Evolutionary conservation across 805 yeast species (phyloP).

Genomic region (Yamadazyma sp.): DNA sequence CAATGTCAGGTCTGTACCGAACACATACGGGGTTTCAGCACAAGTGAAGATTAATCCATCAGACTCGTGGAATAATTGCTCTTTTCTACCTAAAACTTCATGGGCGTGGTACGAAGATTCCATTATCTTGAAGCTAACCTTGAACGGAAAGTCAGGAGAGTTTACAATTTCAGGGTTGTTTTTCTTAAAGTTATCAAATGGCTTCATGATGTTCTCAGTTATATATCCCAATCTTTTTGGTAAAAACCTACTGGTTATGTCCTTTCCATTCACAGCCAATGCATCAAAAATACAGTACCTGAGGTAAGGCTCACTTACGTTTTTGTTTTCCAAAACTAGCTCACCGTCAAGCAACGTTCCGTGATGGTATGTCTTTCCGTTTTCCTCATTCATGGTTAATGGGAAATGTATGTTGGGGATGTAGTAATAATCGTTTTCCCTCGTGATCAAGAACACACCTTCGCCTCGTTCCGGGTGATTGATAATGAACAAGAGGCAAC

Average conservation of each 20-base stretch:
- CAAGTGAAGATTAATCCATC: slow-evolving; percentile 96
- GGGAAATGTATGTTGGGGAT: slow-evolving; percentile 89
- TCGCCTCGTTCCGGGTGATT: slow-evolving; percentile 75
- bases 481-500: slow-evolving; percentile 74
- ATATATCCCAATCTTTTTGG: slow-evolving; percentile 86
- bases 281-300: slow-evolving; percentile 91
- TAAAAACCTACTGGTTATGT: slow-evolving; percentile 66
- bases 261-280: slow-evolving; percentile 74
- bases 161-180: slow-evolving; percentile 71
- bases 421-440: slow-evolving; percentile 83
- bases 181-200: slow-evolving; percentile 70
- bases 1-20: slow-evolving; percentile 84
- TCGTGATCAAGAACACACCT: slow-evolving; percentile 82
- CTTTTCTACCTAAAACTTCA: slow-evolving; percentile 70
- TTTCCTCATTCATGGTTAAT: slow-evolving; percentile 37
- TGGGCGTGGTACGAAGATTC: slow-evolving; percentile 74
- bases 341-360: slow-evolving; percentile 96
- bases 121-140: slow-evolving; percentile 85
- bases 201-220: slow-evolving; percentile 75
- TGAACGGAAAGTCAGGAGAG: slow-evolving; percentile 70
- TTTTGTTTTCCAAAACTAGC: slow-evolving; percentile 72
- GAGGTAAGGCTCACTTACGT: slow-evolving; percentile 48
- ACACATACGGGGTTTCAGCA: slow-evolving; percentile 79
- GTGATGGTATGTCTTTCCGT: slow-evolving; percentile 64
- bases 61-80: slow-evolving; percentile 76